Evolutionary conservation across 2,329 filamentous ascomycete genomes (phyloP).

Genomic region (Penicillium sp.): DNA sequence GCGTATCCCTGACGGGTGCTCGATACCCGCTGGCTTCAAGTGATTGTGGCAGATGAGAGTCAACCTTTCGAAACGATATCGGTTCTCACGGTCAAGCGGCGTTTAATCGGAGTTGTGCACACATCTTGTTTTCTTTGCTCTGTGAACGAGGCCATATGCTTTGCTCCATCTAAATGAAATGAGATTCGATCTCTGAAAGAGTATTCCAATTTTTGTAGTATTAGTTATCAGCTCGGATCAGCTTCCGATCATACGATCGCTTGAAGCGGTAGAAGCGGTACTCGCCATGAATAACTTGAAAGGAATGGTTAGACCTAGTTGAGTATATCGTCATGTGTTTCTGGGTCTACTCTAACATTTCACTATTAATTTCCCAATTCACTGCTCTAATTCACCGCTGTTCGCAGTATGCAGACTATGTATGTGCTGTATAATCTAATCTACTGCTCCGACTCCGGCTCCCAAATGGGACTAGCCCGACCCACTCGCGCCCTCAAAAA

Average conservation of each 20-base stretch:
- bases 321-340: too few species aligned
- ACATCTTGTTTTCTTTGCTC: conserved; percentile 18
- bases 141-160: conserved; percentile 10
- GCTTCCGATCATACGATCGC: conserved; percentile 1
- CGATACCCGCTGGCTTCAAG: neutral
- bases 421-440: neutral
- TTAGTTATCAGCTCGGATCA: too few species aligned
- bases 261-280: neutral
- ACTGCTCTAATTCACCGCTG: too few species aligned
- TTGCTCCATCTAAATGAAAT: conserved; percentile 19
- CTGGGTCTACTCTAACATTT: too few species aligned
- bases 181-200: neutral
- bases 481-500: conserved; percentile 23
- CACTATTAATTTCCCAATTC: too few species aligned
- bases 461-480: conserved; percentile 27
- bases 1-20: conserved; percentile 3
- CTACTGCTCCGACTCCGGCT: conserved; percentile 27
- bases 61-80: conserved; percentile 13
- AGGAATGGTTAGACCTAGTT: too few species aligned
- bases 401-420: too few species aligned
- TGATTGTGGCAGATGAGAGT: conserved; percentile 10
- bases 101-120: conserved; percentile 28
- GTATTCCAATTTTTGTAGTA: too few species aligned
- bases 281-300: neutral
- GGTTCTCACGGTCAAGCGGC: conserved; percentile 22